These are phyloP conservation scores for Pistacia integerrima DNA, from an alignment of 345 rosid genomes.

Conservation along the genomic window DNA sequence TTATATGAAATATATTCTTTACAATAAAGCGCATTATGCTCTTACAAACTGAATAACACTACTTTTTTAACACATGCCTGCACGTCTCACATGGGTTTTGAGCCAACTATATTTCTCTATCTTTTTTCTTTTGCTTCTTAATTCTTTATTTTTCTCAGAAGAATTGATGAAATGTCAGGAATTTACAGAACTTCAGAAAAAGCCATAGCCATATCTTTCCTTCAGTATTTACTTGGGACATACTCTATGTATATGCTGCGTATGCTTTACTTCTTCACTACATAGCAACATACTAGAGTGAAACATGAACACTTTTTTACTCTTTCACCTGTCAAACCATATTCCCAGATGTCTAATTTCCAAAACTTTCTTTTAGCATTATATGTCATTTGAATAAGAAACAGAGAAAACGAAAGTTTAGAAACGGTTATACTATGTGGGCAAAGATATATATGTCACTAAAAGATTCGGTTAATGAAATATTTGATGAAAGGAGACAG, in stretches of 20 bases:
- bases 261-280: constrained; percentile 28
- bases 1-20: no score
- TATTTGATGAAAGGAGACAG: no score
- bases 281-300: neutral
- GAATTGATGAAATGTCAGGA: neutral
- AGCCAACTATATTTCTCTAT: no score
- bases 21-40: no score
- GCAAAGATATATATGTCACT: no score
- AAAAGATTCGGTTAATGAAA: no score
- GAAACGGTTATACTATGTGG: no score
- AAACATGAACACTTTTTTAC: neutral
- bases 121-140: no score
- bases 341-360: neutral
- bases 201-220: no score
- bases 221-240: constrained; percentile 24
- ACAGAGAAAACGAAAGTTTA: neutral
- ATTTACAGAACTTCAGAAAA: no score
- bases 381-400: neutral
- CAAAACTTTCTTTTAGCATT: neutral
- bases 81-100: neutral
- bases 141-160: neutral
- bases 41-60: neutral
- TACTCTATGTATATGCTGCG: constrained; percentile 26
- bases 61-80: constrained; percentile 12
- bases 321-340: neutral